A percentile compares a stretch with the other conserved stretches of the same genome.
phyloP scores from a whole-genome alignment of 495 filamentous ascomycete genomes.

The Platismatia glauca region DNA sequence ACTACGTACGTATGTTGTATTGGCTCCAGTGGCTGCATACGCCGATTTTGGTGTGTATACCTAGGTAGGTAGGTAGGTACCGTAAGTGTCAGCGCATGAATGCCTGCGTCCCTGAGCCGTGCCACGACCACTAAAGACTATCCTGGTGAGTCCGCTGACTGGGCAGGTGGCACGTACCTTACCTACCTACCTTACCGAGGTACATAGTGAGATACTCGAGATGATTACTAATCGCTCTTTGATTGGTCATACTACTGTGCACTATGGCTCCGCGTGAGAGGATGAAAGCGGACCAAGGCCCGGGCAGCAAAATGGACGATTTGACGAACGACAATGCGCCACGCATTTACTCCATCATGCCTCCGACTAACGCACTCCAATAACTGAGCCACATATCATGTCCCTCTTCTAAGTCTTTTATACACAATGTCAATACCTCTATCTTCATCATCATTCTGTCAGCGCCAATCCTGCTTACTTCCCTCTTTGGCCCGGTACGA shows the following conservation, averaged over 20 bases:
- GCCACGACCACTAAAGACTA: too few relatives aligned
- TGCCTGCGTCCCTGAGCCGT: too few relatives aligned
- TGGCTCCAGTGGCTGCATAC: too few relatives aligned
- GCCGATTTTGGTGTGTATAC: too few relatives aligned
- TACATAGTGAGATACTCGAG: too few relatives aligned
- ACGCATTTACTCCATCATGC: neutral
- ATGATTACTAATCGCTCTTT: neutral
- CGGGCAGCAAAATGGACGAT: neutral
- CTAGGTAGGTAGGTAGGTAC: too few relatives aligned
- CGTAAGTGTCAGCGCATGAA: too few relatives aligned
- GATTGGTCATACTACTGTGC: neutral
- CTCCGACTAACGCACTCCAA: neutral
- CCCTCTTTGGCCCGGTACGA: neutral
- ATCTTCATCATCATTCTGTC: neutral
- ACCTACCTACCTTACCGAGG: too few relatives aligned
- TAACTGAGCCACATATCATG: slow-evolving; percentile 6
- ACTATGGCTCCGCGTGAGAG: neutral
- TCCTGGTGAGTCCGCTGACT: too few relatives aligned
- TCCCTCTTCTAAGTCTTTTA: neutral
- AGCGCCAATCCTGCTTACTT: neutral
- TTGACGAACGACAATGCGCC: neutral
- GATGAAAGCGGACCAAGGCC: neutral
- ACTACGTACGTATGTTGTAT: too few relatives aligned
- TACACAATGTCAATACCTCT: neutral
- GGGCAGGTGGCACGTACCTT: too few relatives aligned